These are phyloP conservation scores for Beauveria pseudobassiana DNA, from an alignment of 2,329 filamentous ascomycete genomes.

Conservation along the genomic window DNA sequence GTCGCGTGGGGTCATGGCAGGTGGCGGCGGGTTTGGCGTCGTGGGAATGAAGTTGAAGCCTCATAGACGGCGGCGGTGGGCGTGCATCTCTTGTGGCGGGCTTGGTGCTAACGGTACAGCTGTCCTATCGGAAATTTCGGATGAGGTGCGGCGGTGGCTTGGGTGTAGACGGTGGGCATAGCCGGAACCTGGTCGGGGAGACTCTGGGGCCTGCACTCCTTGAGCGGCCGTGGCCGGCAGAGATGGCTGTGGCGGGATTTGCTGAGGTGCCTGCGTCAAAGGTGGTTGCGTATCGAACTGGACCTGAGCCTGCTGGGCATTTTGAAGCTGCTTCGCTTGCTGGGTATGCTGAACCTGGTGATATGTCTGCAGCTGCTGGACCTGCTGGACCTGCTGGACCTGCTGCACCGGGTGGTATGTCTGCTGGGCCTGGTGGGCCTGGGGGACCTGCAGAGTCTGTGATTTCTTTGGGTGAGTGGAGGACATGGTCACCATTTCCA, in stretches of 20 bases:
- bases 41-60: slow-evolving; percentile 21
- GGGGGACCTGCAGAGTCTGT: not conserved
- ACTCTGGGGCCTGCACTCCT: not conserved
- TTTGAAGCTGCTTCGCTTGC: slow-evolving; percentile 1
- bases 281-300: not conserved
- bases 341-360: slow-evolving; percentile 3
- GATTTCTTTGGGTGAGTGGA: not conserved
- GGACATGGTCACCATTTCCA: slow-evolving; percentile 29
- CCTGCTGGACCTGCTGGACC: not conserved
- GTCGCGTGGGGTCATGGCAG: not conserved
- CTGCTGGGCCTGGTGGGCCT: not conserved
- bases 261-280: no score
- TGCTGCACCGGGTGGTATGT: slow-evolving; percentile 5
- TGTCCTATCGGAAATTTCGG: slow-evolving; percentile 23
- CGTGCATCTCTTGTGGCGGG: slow-evolving; percentile 16
- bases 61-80: slow-evolving; percentile 25
- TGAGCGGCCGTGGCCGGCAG: not conserved
- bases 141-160: slow-evolving; percentile 22
- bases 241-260: not conserved
- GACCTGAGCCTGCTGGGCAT: not conserved
- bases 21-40: not conserved
- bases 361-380: slow-evolving; percentile 7
- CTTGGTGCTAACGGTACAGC: slow-evolving; percentile 11
- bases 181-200: not conserved
- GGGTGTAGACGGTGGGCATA: slow-evolving; percentile 20